Conservation (phyloP, 805 yeast species). For the Lachancea nothofagi region DNA sequence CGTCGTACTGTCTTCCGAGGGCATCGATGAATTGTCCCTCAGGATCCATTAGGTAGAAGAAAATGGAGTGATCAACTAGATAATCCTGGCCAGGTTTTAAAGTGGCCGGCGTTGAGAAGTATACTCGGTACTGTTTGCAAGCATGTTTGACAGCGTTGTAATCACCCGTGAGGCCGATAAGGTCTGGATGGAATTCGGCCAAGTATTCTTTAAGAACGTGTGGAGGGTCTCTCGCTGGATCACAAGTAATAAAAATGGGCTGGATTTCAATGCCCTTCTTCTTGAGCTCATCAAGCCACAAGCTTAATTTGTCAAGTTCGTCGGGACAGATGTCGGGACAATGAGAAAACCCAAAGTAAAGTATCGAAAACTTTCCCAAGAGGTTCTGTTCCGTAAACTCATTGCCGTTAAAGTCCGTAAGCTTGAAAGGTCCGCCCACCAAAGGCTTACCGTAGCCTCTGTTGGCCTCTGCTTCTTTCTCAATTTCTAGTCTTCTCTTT, state of each 20-base stretch:
- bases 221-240: constrained; percentile 92
- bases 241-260: constrained; percentile 92
- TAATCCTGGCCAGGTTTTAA: constrained; percentile 95
- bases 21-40: constrained; percentile 95
- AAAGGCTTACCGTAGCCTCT: constrained; percentile 88
- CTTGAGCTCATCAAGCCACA: constrained; percentile 55
- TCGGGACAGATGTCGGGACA: constrained; percentile 99
- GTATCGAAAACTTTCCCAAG: constrained; percentile 69
- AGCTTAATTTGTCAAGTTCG: constrained; percentile 87
- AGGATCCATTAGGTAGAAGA: constrained; percentile 97
- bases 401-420: constrained; percentile 66
- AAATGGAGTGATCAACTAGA: constrained; percentile 93
- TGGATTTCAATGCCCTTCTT: constrained; percentile 56
- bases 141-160: constrained; percentile 77
- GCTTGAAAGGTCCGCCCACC: constrained; percentile 83
- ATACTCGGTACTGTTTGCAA: constrained; percentile 89
- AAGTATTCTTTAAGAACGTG: constrained; percentile 77
- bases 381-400: constrained; percentile 73
- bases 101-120: constrained; percentile 94
- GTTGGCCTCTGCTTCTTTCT: constrained; percentile 76
- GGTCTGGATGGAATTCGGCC: constrained; percentile 82
- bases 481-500: constrained; percentile 65
- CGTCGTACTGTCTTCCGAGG: constrained; percentile 84
- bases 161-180: constrained; percentile 87
- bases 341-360: constrained; percentile 96